Evolutionary conservation across 2,329 filamentous ascomycete genomes (phyloP).

Genomic region (Apiospora arundinis): DNA sequence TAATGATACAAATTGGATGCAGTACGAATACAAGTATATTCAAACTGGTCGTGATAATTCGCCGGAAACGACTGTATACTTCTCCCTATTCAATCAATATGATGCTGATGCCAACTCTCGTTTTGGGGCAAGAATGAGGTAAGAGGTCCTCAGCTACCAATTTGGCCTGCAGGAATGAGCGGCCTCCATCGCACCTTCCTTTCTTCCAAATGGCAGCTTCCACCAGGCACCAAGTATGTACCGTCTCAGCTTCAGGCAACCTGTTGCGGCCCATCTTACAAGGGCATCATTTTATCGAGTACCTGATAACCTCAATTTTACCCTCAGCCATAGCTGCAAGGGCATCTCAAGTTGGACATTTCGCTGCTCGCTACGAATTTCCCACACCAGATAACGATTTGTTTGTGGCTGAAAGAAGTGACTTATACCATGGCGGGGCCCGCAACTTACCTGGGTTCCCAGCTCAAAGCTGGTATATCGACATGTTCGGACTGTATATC

Average conservation of each 20-base stretch:
- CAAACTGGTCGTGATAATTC: not conserved
- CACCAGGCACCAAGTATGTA: not conserved
- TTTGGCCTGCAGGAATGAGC: not conserved
- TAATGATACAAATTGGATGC: not conserved
- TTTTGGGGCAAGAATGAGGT: not conserved
- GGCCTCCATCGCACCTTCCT: not conserved
- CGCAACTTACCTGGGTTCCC: not conserved
- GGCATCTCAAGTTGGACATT: not conserved
- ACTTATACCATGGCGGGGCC: not conserved
- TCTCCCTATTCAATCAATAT: not conserved
- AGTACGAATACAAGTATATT: slow-evolving; percentile 6
- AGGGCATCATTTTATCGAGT: not conserved
- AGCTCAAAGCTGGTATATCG: not conserved
- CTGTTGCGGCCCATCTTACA: not conserved
- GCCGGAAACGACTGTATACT: not conserved
- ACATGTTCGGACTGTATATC: not conserved
- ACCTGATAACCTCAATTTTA: not conserved
- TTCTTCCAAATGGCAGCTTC: not conserved
- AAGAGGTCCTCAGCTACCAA: not conserved
- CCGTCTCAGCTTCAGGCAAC: not conserved
- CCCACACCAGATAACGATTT: not conserved
- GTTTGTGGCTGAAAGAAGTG: not conserved
- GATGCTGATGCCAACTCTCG: not conserved
- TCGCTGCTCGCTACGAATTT: not conserved
- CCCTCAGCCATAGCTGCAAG: not conserved